Base-by-base conservation (phyloP, 2,329 filamentous ascomycete genomes). In the Fusarium sp. region DNA sequence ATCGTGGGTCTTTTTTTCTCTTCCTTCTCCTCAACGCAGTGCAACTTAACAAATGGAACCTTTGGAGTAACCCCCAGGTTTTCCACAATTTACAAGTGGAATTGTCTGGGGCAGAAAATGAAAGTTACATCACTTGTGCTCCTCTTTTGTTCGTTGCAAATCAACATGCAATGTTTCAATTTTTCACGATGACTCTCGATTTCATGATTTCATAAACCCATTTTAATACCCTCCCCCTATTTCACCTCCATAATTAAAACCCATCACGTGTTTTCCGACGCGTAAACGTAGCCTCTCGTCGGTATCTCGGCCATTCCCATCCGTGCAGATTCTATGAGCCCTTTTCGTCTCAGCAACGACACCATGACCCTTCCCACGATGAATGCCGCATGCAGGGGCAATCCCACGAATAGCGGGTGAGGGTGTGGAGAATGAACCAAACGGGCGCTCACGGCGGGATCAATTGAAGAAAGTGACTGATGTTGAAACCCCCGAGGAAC, bases 91-190 rank as follows among this genome's bases (percentile, higher is more conserved):
- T 14, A 62, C 22, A 61, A 61, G 39, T 26, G 39, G 44, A 35
- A 10, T 19, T 37, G 35, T 37, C 35, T 37, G 56, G 33, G 30
- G 26, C 32, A 35, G 30, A 24, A 53, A 45, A 30, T 53, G 56
- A 37, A 17, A 41, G 19, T 67, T 68, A 66, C 56, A 69, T 69
- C 61, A 69, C 65, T 52, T 49, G 46, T 35, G 20, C 45, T 33
- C 50, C 40, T n/a, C 50, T 30, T 39, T 47, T 17, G 33, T 53
- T 39, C 11, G 9, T 32, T 30, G 30, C 30, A 32, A 14, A 33
- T 33, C 13, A 15, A 33, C 30, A 33, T 15, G 13, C 13, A 33
- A 15, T 33, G 30, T 33, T 33, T 51, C 20, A 35, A 41, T 56
- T 32, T 32, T 24, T 45, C 60, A 62, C 60, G 58, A 63, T 63